Percentiles rank a stretch among this genome's conserved stretches.
Conservation (phyloP, 2,329 filamentous ascomycete species). For the Fusarium mangiferae region DNA sequence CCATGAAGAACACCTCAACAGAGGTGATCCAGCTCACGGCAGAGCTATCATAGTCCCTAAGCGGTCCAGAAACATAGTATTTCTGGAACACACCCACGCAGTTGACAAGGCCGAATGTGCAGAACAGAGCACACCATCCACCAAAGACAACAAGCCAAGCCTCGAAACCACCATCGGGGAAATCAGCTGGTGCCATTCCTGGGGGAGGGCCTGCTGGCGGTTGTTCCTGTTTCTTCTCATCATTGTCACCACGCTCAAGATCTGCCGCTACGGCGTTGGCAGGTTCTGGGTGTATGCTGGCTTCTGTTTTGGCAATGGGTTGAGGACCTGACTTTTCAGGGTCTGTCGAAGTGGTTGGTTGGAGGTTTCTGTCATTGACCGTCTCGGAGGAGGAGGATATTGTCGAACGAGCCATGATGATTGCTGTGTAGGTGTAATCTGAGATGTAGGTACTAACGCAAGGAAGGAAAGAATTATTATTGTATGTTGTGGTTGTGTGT, state of each 20-base stretch:
- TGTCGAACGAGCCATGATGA: conserved; percentile 39
- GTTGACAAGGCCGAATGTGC: conserved; percentile 58
- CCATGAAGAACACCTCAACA: conserved; percentile 60
- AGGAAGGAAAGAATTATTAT: not conserved
- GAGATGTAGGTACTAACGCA: not conserved
- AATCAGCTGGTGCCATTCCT: conserved; percentile 59
- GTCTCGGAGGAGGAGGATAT: conserved; percentile 43
- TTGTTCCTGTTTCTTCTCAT: conserved; percentile 28
- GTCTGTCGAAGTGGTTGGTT: conserved; percentile 9
- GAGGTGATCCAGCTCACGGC: conserved; percentile 70
- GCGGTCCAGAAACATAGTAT: conserved; percentile 63
- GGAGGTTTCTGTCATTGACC: conserved; percentile 33
- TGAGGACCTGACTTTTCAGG: conserved; percentile 21
- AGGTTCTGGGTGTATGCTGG: conserved; percentile 42
- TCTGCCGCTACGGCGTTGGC: conserved; percentile 45
- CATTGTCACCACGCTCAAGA: conserved; percentile 30
- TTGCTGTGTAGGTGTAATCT: not conserved
- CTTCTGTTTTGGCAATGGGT: conserved; percentile 19
- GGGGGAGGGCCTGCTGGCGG: conserved; percentile 40
- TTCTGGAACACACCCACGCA: conserved; percentile 66
- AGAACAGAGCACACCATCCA: conserved; percentile 56
- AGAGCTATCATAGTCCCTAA: conserved; percentile 60
- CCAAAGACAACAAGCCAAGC: conserved; percentile 68
- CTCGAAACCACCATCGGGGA: conserved; percentile 67
- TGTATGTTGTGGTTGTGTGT: not conserved